Evolutionary conservation across 495 filamentous ascomycete species (phyloP), one percentile per base, ranked within the genome.

Genomic region (Tirmania nivea): DNA sequence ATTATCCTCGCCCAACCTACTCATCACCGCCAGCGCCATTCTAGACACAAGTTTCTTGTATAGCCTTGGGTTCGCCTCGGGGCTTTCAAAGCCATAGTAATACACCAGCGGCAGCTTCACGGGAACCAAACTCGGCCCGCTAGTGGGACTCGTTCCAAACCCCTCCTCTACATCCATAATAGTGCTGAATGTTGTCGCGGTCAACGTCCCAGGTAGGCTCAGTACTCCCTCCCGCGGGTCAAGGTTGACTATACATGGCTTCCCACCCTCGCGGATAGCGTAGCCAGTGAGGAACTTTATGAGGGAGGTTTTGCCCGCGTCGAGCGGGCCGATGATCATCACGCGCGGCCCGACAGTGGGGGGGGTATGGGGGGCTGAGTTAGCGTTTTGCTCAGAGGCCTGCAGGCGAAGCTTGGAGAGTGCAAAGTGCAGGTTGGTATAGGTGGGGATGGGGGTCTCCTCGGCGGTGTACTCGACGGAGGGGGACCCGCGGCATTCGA

Each of bases 61-160:
- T 11, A 88, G 63, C 45, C 71, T 72, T 31, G 75, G 70, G 52
- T 88, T 83, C 8, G 84, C 83, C 56, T 90, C 81, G 3, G 85
- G 78, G 55, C 71, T 80, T 42, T 77, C 71, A 52, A 84, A 70
- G 10, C 87, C 87, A 67, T 86, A 87, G 60, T 84, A 84, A 60
- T 94, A 95, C n/a, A 87, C 84, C 53, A 96, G 67, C 17, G 92
- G 92, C 58, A 90, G 69, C 69, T 94, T 96, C 21, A 94, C 84
- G 1, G 90, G 86, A 14, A 90, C 76, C 11, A 78, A 75, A 56
- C 80, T 90, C 8, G 92, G 87, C 2, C 88, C 89, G 54, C 80
- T 89, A 58, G 86, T 93, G 1, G 90, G 88, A 62, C 83, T 87
- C 62, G 73, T 85, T 37, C 92, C 92, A 76, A 86, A 94, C 3